These are phyloP conservation scores for Plantago elongata DNA, from an alignment of 257 asterid species.

Conservation along the genomic window DNA sequence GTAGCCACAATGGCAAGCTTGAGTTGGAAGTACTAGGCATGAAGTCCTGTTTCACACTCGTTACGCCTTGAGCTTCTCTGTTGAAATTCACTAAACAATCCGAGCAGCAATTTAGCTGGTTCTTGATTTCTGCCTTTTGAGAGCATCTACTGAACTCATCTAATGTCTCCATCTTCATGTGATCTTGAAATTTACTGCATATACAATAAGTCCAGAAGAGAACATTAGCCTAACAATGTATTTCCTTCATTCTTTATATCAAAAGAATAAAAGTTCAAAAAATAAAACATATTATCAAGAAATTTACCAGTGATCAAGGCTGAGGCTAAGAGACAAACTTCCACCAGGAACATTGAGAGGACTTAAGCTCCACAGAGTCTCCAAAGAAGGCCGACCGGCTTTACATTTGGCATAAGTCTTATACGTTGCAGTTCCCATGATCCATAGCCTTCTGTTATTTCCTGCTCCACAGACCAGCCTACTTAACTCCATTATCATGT, in stretches of 20 bases:
- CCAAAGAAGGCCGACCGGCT: constrained; percentile 67
- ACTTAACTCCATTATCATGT: constrained; percentile 87
- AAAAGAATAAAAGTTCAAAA: not conserved
- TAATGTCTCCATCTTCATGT: constrained; percentile 37
- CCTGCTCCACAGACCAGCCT: constrained; percentile 44
- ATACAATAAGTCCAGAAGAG: not conserved
- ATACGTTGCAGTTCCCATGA: constrained; percentile 65
- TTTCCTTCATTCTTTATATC: not conserved
- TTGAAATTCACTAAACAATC: constrained; percentile 66
- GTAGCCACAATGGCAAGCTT: constrained; percentile 86
- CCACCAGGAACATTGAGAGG: constrained; percentile 57
- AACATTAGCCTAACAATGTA: constrained; percentile 6
- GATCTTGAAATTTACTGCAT: constrained; percentile 40
- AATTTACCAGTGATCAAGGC: constrained; percentile 50
- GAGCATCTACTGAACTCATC: constrained; percentile 42
- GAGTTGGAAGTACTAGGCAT: constrained; percentile 33
- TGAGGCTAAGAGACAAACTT: constrained; percentile 60
- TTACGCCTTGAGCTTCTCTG: constrained; percentile 50
- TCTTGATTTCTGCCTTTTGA: constrained; percentile 41
- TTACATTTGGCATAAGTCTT: constrained; percentile 65
- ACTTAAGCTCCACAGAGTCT: constrained; percentile 75
- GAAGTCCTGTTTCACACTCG: constrained; percentile 25
- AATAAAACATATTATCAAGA: not conserved
- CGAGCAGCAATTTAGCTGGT: constrained; percentile 63
- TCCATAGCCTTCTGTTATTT: constrained; percentile 53